Percentiles rank a stretch among this genome's conserved stretches.
Conservation (phyloP, 345 rosid genomes). For the Nasturtium officinale region DNA sequence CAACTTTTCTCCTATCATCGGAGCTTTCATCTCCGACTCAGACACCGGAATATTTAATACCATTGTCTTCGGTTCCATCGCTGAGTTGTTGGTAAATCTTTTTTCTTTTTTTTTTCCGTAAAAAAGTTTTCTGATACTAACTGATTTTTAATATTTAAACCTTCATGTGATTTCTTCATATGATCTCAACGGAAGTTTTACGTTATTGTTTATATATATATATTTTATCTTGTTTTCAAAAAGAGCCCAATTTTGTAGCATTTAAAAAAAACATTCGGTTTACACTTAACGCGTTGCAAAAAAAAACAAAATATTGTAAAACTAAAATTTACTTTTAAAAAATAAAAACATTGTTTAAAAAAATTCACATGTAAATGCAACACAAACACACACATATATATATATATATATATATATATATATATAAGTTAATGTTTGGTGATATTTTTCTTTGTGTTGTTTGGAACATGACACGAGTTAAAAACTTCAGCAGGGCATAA, state of each 20-base stretch:
- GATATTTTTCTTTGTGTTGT: neutral
- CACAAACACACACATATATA: neutral
- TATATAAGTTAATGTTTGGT: neutral
- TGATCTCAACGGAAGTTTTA: neutral
- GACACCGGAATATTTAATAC: constrained; percentile 54
- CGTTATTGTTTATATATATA: neutral
- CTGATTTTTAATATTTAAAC: neutral
- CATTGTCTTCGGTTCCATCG: constrained; percentile 54
- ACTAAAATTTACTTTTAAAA: too few relatives aligned
- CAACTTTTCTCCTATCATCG: constrained; percentile 63
- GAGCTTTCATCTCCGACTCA: constrained; percentile 70
- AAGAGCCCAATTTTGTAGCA: neutral
- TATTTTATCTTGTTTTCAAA: neutral
- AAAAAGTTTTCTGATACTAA: neutral
- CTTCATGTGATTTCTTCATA: neutral
- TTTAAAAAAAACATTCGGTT: neutral
- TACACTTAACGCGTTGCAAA: neutral
- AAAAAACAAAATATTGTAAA: neutral
- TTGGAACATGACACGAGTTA: neutral
- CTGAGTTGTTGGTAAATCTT: constrained; percentile 59
- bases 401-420: neutral
- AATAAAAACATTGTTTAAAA: neutral
- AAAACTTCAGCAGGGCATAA: constrained; percentile 65
- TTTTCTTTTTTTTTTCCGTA: neutral
- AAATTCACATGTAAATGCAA: neutral